Base-by-base conservation (phyloP, 805 yeast species). In the Saccharomycopsis fermentans region DNA sequence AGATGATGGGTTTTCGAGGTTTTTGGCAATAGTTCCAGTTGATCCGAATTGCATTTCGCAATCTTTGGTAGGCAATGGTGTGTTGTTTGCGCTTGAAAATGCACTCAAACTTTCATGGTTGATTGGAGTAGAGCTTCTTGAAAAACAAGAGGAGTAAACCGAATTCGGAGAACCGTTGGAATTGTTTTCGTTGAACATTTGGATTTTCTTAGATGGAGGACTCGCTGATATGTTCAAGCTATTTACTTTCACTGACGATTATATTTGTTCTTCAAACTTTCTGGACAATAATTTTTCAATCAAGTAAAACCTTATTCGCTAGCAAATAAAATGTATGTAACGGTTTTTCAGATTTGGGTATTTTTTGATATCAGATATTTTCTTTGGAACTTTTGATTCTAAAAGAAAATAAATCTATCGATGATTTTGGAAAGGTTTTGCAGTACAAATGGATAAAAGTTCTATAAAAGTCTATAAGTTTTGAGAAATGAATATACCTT, bases 21-120 rank as follows among this genome's bases (percentile, higher is more conserved):
- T 16, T 21, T 32, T 19, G 2, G 37, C 21, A 6, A 32, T 37
- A n/a, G 24, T 29, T 29, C 24, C 32, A 16, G 37, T 17, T 12
- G 40, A 11, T n/a, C 9, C n/a, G 14, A 43, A 43, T 43, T 43
- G 50, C 29, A 43, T 43, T 43, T 43, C 50, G 24, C 50, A 50
- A 36, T 61, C 58, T 17, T 56, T 56, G 40, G 35, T 12, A 17
- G 53, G 55, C 26, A 57, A 29, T 24, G 63, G 63, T 6, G 63
- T 61, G 59, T 55, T 61, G 48, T 55, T 35, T 5, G 62, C 57
- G n/a, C 60, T 54, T 11, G 60, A 56, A 12, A 56, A 58, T 4
- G 63, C 60, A 34, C 56, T 55, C 35, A 24, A 24, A n/a, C 40
- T 39, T n/a, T 26, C 36, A 19, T 37, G 32, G 32, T 52, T 40